These are phyloP conservation scores for Aspergillus incahuasiensis DNA, from an alignment of 495 filamentous ascomycete genomes.

Conservation along the genomic window DNA sequence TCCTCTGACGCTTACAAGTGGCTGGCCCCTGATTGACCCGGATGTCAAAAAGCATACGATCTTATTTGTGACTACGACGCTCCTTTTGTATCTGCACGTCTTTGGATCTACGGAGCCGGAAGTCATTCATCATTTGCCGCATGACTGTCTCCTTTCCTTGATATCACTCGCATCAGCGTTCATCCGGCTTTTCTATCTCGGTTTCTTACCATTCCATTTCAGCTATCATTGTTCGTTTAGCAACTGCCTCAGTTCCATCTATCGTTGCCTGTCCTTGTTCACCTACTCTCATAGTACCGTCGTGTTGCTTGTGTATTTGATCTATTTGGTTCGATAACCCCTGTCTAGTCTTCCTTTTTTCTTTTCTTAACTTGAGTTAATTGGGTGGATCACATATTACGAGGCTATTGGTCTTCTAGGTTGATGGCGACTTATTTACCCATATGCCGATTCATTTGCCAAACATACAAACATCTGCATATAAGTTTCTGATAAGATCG, in stretches of 20 bases:
- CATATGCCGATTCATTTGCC: not conserved
- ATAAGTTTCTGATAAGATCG: conserved; percentile 4
- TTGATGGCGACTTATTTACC: not conserved
- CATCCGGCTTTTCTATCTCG: conserved; percentile 10
- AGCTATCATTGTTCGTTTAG: not conserved
- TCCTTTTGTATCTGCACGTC: conserved; percentile 23
- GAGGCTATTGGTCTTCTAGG: not conserved
- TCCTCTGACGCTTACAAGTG: conserved; percentile 31
- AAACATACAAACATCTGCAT: conserved; percentile 3
- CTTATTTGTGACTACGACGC: conserved; percentile 24
- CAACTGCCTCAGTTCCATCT: not conserved
- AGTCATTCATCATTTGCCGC: conserved; percentile 16
- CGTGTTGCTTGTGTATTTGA: not conserved
- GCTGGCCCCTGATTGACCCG: conserved; percentile 44
- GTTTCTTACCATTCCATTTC: conserved; percentile 9
- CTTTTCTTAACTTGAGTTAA: not conserved
- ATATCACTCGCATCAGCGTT: conserved; percentile 12
- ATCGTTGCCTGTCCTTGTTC: not conserved
- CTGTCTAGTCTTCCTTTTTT: not conserved
- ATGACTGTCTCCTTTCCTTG: conserved; percentile 19
- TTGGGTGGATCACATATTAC: not conserved
- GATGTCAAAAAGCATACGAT: conserved; percentile 39
- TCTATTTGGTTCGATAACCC: not conserved
- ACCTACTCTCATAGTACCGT: not conserved
- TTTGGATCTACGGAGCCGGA: conserved; percentile 21